Evolutionary conservation across 805 yeast species (phyloP).

Genomic region (Komagataella pseudopastoris): DNA sequence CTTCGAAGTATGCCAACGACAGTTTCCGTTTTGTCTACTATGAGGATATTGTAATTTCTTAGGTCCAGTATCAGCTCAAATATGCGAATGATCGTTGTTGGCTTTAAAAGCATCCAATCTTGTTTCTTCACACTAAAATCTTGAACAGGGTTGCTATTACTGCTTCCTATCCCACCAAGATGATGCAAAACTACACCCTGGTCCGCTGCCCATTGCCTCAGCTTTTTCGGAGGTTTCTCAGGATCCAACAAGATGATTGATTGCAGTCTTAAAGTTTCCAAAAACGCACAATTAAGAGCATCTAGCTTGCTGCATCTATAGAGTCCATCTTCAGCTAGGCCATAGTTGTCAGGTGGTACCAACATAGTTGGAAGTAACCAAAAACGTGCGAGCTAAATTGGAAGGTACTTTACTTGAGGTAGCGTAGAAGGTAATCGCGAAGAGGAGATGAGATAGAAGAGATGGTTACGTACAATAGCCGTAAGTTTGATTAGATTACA

Average conservation of each 20-base stretch:
- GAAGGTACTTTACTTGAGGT: background rate
- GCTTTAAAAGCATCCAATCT: slow-evolving; percentile 69
- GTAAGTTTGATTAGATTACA: background rate
- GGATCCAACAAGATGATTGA: slow-evolving; percentile 70
- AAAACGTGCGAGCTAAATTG: background rate
- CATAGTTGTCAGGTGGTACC: slow-evolving; percentile 88
- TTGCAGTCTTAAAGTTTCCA: slow-evolving; percentile 57
- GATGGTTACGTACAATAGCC: background rate
- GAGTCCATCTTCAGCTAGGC: slow-evolving; percentile 78
- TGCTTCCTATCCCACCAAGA: slow-evolving; percentile 13
- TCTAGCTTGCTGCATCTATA: slow-evolving; percentile 74
- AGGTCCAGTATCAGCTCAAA: slow-evolving; percentile 52
- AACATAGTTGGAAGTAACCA: slow-evolving; percentile 34
- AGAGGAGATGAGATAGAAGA: background rate
- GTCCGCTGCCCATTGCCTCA: slow-evolving; percentile 50
- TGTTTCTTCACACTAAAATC: slow-evolving; percentile 9
- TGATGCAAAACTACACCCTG: slow-evolving; percentile 38
- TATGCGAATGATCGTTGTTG: slow-evolving; percentile 47
- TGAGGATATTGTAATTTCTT: slow-evolving; percentile 46
- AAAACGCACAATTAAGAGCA: slow-evolving; percentile 62
- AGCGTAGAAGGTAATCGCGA: background rate
- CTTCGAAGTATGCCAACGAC: slow-evolving; percentile 72
- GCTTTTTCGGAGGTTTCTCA: slow-evolving; percentile 66
- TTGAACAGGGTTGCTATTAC: background rate
- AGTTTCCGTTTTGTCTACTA: slow-evolving; percentile 72